Evolutionary conservation across 1,284 basidiomycete species (phyloP).

Genomic region (Gomphus sp.): DNA sequence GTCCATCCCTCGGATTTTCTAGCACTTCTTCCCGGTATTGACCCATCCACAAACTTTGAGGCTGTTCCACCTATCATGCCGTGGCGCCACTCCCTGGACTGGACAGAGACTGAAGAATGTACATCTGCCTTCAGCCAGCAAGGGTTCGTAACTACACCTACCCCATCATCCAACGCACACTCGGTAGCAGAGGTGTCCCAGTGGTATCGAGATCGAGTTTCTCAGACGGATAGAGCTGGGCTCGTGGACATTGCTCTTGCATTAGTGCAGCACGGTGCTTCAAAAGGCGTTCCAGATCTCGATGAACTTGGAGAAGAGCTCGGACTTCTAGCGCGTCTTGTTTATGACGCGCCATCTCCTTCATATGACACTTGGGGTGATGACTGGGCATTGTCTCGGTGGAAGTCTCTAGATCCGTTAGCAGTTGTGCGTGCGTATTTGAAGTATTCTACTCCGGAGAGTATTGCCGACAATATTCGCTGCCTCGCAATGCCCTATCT

Average conservation of each 20-base stretch:
- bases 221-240: conserved; percentile 46
- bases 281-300: conserved; percentile 67
- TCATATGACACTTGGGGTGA: conserved; percentile 29
- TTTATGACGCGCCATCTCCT: conserved; percentile 65
- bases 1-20: conserved; percentile 51
- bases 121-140: conserved; percentile 2
- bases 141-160: neutral
- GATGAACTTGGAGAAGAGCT: conserved; percentile 87
- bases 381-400: conserved; percentile 68
- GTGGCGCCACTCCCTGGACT: conserved; percentile 47
- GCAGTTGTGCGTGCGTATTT: conserved; percentile 71
- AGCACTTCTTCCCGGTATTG: conserved; percentile 56
- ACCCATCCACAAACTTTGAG: conserved; percentile 39
- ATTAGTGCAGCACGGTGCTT: conserved; percentile 77
- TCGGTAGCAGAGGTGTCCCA: conserved; percentile 36
- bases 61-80: conserved; percentile 18
- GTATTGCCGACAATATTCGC: conserved; percentile 62
- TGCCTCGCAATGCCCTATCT: conserved; percentile 84
- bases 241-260: conserved; percentile 73
- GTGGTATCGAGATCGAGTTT: conserved; percentile 72
- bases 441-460: conserved; percentile 52
- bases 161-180: conserved; percentile 14
- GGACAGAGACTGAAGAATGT: conserved; percentile 37
- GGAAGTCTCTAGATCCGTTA: conserved; percentile 58
- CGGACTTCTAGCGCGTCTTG: conserved; percentile 71